These are phyloP conservation scores for Paraphoma chrysanthemicola DNA, from an alignment of 2,329 filamentous ascomycete genomes.

Conservation along the genomic window DNA sequence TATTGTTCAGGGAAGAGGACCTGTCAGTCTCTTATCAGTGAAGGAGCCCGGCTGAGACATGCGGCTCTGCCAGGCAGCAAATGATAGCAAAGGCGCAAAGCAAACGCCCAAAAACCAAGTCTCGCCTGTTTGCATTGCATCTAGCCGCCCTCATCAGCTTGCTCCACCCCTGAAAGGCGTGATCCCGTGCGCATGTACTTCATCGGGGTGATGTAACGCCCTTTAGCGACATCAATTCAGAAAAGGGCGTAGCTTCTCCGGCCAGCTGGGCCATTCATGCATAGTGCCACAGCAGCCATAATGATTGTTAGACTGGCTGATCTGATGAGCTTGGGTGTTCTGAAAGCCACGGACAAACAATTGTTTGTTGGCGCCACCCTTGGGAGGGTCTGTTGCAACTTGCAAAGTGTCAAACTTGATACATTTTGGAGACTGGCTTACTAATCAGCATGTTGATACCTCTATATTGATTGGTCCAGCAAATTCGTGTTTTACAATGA, in stretches of 20 bases:
- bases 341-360: too few relatives aligned
- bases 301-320: too few relatives aligned
- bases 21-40: not conserved
- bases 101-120: not conserved
- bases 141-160: not conserved
- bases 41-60: not conserved
- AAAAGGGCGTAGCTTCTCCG: constrained; percentile 1
- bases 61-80: constrained; percentile 2
- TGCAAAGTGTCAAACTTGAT: too few relatives aligned
- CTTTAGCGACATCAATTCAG: constrained; percentile 1
- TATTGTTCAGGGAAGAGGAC: constrained; percentile 1
- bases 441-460: too few relatives aligned
- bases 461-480: too few relatives aligned
- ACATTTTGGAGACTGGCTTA: too few relatives aligned
- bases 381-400: too few relatives aligned
- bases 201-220: constrained; percentile 3
- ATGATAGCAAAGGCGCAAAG: not conserved
- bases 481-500: too few relatives aligned
- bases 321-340: too few relatives aligned
- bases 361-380: too few relatives aligned
- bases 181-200: not conserved
- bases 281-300: too few relatives aligned
- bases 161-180: not conserved
- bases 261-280: too few relatives aligned
- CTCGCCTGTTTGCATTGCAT: not conserved